phyloP scores from a whole-genome alignment of 306 rosid genomes.

The Cucumis sativus region DNA sequence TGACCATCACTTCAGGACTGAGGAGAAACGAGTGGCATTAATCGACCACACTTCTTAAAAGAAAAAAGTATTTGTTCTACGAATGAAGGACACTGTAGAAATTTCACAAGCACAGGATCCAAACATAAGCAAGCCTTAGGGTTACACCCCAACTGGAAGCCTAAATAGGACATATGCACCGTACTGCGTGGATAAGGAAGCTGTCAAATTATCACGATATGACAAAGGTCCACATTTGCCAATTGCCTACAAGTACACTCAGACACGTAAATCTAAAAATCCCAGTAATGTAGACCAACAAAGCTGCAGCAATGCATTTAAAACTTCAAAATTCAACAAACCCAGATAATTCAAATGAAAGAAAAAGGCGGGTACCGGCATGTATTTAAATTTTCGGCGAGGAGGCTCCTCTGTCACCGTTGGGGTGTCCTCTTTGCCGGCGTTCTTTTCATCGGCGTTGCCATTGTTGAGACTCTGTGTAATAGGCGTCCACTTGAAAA shows the following conservation, averaged over 20 bases:
- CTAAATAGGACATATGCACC: neutral
- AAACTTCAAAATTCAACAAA: neutral
- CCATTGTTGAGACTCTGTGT: slow-evolving; percentile 42
- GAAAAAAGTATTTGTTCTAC: neutral
- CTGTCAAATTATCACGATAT: neutral
- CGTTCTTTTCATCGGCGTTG: slow-evolving; percentile 12
- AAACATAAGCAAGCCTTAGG: neutral
- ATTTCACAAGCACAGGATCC: neutral
- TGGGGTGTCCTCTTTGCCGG: slow-evolving; percentile 17
- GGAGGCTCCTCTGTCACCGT: slow-evolving; percentile 55
- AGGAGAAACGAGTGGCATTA: neutral
- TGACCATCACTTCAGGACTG: no score
- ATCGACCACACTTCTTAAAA: neutral
- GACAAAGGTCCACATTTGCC: neutral
- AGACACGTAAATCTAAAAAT: neutral
- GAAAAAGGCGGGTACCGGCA: slow-evolving; percentile 49
- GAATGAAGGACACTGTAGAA: neutral
- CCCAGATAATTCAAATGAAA: neutral
- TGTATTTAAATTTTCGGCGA: slow-evolving; percentile 71
- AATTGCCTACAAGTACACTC: neutral
- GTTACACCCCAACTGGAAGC: neutral
- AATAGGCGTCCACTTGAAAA: slow-evolving; percentile 87
- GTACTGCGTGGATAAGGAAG: neutral
- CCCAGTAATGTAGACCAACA: neutral
- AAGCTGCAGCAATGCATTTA: neutral